Percentiles rank a stretch among this genome's conserved stretches.
Conservation (phyloP, 345 rosid species). For the Anastatica hierochuntica region DNA sequence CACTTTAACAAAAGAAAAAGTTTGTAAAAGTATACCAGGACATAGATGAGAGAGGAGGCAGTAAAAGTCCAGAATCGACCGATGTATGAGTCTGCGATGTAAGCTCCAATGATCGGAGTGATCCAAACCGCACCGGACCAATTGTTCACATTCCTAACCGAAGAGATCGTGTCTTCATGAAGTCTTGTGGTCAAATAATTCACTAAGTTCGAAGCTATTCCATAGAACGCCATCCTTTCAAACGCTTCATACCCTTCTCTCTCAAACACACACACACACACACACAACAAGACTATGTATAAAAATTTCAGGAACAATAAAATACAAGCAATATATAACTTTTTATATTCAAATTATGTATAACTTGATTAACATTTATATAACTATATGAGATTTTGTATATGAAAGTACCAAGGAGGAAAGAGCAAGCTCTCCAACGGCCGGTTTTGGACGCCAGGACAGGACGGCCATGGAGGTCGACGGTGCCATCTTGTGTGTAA, state of each 20-base stretch:
- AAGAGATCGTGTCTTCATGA: slow-evolving; percentile 74
- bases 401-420: slow-evolving; percentile 55
- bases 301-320: background rate
- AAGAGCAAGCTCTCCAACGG: slow-evolving; percentile 86
- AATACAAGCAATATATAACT: no score
- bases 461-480: slow-evolving; percentile 70
- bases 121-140: slow-evolving; percentile 97
- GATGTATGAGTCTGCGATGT: slow-evolving; percentile 76
- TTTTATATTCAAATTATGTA: no score
- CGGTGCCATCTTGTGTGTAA: slow-evolving; percentile 72
- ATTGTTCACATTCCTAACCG: slow-evolving; percentile 80
- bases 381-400: no score
- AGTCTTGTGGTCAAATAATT: slow-evolving; percentile 69
- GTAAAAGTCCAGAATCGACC: slow-evolving; percentile 97
- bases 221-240: slow-evolving; percentile 94
- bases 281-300: background rate
- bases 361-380: no score
- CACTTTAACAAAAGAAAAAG: background rate
- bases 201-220: slow-evolving; percentile 77
- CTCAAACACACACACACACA: background rate
- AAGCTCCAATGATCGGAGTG: slow-evolving; percentile 84
- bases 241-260: slow-evolving; percentile 83
- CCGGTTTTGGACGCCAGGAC: slow-evolving; percentile 59
- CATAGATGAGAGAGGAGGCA: slow-evolving; percentile 70
- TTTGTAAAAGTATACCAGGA: slow-evolving; percentile 32